Evolutionary conservation across 768 basidiomycete genomes (phyloP), one percentile per base, ranked within the genome.

Genomic region (Collybia nuda): DNA sequence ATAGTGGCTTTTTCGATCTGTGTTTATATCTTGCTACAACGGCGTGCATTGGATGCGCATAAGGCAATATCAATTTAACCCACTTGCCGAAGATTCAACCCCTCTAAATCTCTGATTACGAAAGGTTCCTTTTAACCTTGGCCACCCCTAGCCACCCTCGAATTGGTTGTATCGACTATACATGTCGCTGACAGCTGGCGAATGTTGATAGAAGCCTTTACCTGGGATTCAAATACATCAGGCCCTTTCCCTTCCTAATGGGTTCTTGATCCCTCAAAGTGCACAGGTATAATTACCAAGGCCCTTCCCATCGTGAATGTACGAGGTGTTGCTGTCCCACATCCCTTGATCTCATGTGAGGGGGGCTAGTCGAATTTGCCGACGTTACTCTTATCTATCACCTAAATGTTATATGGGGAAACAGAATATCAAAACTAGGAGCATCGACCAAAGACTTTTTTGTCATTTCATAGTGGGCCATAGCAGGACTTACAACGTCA

Each of bases 301-400:
- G 48, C 40, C 24, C n/a, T 51, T 23, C 15, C 47, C 14, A 55
- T 47, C 28, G 50, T 55, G 44, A 44, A 44, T 9, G 40, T 21
- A 26, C 14, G 6, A 24, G 6, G 18, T 37, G 3, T 14, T 24
- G 26, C 28, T 44, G 17, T 40, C 12, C 19, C n/a, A 2, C 11
- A 6, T 40, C 3, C 7, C 9, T 22, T 8, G 14, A 24, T 21
- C 3, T 12, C 18, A 28, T n/a, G 14, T 28, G 21, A 28, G 29
- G 6, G 15, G 40, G 40, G n/a, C n/a, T n/a, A 59, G 57, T 53
- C 53, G 21, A 43, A 57, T n/a, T 61, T 15, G 60, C 57, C 11
- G 60, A 59, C 23, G 40, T 47, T 24, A 47, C 57, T 29, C 47
- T 61, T 21, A 42, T 61, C 12, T 61, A 57, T 57, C 44, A 57